Conservation (phyloP, 1,284 basidiomycete genomes). For the Apiotrichum veenhuisii region DNA sequence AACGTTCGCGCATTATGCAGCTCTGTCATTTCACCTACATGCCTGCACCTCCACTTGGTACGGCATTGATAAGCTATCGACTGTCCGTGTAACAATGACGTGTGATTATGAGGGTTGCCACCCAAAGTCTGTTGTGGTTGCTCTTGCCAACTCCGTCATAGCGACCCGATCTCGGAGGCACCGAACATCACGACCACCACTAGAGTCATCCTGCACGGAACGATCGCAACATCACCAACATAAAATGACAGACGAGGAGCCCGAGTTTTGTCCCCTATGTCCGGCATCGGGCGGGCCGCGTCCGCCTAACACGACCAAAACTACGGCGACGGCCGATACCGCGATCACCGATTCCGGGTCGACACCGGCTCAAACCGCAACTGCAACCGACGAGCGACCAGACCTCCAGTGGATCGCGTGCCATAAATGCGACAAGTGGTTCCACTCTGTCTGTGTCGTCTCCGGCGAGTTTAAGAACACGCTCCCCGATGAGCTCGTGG, state of each 20-base stretch:
- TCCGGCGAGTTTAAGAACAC: constrained; percentile 16
- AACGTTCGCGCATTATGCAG: too few relatives aligned
- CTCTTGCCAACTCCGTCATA: too few relatives aligned
- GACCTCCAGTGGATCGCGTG: constrained; percentile 46
- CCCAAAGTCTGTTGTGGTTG: too few relatives aligned
- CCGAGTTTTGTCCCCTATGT: constrained; percentile 26
- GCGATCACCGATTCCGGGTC: too few relatives aligned
- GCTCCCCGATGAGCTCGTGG: constrained; percentile 26
- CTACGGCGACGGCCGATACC: too few relatives aligned
- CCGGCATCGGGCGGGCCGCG: constrained; percentile 18
- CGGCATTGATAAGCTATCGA: neutral
- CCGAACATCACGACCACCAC: too few relatives aligned
- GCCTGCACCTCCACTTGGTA: too few relatives aligned
- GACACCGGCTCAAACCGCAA: too few relatives aligned
- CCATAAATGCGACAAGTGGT: constrained; percentile 43
- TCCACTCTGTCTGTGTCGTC: constrained; percentile 41
- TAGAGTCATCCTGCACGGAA: too few relatives aligned
- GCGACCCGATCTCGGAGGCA: too few relatives aligned
- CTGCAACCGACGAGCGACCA: constrained; percentile 8
- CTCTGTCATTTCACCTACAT: too few relatives aligned
- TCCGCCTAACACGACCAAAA: neutral
- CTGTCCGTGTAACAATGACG: neutral
- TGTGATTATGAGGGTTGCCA: neutral
- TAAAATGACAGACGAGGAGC: constrained; percentile 9
- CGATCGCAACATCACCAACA: too few relatives aligned